A percentile compares a stretch with the other conserved stretches of the same genome.
Evolutionary conservation across 176 grass and related monocot genomes (phyloP).

Genomic region (Chrysopogon serrulatus): DNA sequence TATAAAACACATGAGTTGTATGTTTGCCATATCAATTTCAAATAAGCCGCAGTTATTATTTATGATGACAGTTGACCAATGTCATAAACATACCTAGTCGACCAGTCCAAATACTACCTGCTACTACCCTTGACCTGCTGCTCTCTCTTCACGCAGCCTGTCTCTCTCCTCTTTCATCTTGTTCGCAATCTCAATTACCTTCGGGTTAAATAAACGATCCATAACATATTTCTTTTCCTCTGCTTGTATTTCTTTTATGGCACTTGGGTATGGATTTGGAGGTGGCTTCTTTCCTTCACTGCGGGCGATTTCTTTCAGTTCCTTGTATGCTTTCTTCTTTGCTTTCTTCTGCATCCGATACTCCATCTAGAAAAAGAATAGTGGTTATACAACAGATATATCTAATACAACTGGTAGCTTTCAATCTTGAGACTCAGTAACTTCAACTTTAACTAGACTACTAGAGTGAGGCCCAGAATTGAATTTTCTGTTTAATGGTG

Average conservation of each 20-base stretch:
- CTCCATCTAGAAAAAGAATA: constrained; percentile 61
- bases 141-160: constrained; percentile 31
- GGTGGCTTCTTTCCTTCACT: constrained; percentile 63
- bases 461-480: not conserved
- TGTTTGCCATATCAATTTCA: not conserved
- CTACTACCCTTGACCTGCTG: constrained; percentile 2
- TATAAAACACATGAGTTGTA: not conserved
- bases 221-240: constrained; percentile 80
- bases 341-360: constrained; percentile 71
- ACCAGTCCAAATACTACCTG: not conserved
- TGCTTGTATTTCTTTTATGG: constrained; percentile 80
- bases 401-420: not conserved
- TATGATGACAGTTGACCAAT: not conserved
- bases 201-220: constrained; percentile 74
- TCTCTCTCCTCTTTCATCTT: constrained; percentile 74
- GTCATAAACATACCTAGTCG: not conserved
- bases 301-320: constrained; percentile 61
- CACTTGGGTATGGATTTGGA: constrained; percentile 78
- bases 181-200: constrained; percentile 71
- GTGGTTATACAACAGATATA: not conserved
- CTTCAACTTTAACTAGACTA: not conserved
- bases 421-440: not conserved
- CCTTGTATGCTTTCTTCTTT: constrained; percentile 80
- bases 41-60: constrained; percentile 4
- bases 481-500: not conserved